phyloP scores from a whole-genome alignment of 2,329 filamentous ascomycete species.

The Herpotrichia juniperi region DNA sequence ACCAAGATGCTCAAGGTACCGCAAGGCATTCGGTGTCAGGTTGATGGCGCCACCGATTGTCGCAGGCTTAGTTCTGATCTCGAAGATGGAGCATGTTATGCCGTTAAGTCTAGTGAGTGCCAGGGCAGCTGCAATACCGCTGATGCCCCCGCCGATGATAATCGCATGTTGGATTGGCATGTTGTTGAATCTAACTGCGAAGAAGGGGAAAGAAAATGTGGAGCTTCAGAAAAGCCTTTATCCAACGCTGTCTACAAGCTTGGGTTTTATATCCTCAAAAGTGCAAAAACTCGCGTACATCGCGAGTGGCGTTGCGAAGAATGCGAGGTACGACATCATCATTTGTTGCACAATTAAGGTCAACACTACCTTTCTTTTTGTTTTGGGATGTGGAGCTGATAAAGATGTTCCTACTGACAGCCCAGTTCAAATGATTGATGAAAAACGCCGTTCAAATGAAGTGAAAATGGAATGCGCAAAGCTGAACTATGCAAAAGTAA shows the following conservation, averaged over 20 bases:
- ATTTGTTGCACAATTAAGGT: not conserved
- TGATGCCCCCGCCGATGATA: constrained; percentile 32
- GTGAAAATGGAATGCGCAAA: not conserved
- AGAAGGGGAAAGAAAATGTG: not conserved
- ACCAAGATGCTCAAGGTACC: constrained; percentile 50
- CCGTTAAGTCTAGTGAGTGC: constrained; percentile 16
- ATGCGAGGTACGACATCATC: constrained; percentile 1
- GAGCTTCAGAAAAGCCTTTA: not conserved
- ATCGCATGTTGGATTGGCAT: constrained; percentile 19
- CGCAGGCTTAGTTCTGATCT: constrained; percentile 48
- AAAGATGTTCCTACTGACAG: not conserved
- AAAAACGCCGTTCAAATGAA: not conserved
- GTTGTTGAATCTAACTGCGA: not conserved
- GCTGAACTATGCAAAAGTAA: too few relatives aligned
- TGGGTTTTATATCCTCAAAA: not conserved
- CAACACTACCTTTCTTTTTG: not conserved
- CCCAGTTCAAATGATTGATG: not conserved
- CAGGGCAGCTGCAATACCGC: constrained; percentile 26
- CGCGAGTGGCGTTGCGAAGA: not conserved
- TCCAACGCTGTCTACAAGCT: not conserved
- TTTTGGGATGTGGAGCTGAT: not conserved
- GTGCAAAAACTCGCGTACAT: not conserved
- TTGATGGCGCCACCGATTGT: constrained; percentile 54
- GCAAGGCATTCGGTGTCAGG: constrained; percentile 51
- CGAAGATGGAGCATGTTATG: constrained; percentile 26